phyloP scores from a whole-genome alignment of 2,329 filamentous ascomycete species.

The Colletotrichum sojae region DNA sequence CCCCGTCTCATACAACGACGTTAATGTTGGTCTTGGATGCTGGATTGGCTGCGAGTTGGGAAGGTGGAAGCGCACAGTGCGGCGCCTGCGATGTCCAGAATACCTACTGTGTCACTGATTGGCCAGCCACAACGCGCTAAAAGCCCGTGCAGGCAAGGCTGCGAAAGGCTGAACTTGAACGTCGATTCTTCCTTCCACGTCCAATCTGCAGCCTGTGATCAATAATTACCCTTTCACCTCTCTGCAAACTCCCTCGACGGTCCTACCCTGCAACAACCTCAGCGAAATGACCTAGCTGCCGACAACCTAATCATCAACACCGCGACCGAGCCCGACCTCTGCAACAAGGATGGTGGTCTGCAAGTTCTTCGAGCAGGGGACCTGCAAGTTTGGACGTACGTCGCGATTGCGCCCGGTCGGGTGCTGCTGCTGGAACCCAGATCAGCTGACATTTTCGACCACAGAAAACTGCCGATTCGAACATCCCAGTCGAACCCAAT shows the following conservation, averaged over 20 bases:
- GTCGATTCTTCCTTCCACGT: conserved; percentile 26
- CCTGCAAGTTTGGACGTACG: conserved; percentile 67
- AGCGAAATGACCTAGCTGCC: conserved; percentile 30
- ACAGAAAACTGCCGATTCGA: conserved; percentile 69
- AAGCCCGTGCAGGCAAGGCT: conserved; percentile 25
- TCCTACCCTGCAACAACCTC: neutral
- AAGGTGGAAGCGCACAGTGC: conserved; percentile 2
- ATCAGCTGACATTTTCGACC: conserved; percentile 9
- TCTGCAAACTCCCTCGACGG: no score
- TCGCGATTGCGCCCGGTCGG: conserved; percentile 33
- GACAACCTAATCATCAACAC: neutral
- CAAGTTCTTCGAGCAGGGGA: conserved; percentile 65
- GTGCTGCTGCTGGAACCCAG: neutral
- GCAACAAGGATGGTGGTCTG: conserved; percentile 57
- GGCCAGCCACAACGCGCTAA: conserved; percentile 14
- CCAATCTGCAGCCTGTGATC: neutral
- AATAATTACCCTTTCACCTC: neutral
- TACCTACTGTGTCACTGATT: neutral
- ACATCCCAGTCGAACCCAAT: conserved; percentile 57
- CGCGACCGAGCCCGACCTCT: neutral
- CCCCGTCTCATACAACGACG: no score
- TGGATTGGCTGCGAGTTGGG: neutral
- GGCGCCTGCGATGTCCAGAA: rapidly evolving
- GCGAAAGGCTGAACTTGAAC: conserved; percentile 29
- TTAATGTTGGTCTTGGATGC: neutral